Conservation (phyloP, 148 eudicot genomes). For the Euryodendron excelsum region DNA sequence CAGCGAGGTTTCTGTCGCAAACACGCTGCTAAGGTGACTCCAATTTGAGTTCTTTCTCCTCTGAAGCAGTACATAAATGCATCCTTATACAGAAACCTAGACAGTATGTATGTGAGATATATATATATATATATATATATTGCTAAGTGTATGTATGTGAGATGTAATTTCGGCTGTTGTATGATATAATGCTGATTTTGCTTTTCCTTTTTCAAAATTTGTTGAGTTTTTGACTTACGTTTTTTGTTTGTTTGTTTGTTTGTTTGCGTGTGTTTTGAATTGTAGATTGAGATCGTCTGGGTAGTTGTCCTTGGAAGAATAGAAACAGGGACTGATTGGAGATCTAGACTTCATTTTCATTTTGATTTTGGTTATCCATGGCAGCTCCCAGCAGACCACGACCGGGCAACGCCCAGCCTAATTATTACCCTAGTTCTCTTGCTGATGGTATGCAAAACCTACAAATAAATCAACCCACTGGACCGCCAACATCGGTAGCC, state of each 20-base stretch:
- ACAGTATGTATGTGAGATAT: no score
- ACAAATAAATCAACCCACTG: conserved; percentile 58
- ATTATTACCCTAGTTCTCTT: conserved; percentile 60
- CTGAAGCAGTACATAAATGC: background rate
- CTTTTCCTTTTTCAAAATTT: background rate
- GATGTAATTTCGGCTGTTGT: background rate
- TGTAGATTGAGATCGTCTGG: conserved; percentile 2
- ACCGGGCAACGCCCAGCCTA: conserved; percentile 59
- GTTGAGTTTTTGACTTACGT: no score
- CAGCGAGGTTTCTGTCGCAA: background rate
- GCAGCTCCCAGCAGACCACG: conserved; percentile 86
- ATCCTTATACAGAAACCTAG: background rate
- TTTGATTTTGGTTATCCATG: conserved; percentile 34
- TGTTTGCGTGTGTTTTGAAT: background rate
- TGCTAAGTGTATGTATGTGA: no score
- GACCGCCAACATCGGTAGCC: conserved; percentile 28
- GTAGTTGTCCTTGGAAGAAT: background rate
- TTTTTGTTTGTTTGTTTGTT: background rate
- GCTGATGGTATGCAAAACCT: conserved; percentile 71
- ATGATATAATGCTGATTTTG: no score
- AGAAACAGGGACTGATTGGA: background rate
- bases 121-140: no score
- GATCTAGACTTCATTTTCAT: background rate
- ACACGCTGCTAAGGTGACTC: background rate
- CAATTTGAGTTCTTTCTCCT: no score